Evolutionary conservation across 176 grass and related monocot genomes (phyloP).

Genomic region (Musa acuminata): DNA sequence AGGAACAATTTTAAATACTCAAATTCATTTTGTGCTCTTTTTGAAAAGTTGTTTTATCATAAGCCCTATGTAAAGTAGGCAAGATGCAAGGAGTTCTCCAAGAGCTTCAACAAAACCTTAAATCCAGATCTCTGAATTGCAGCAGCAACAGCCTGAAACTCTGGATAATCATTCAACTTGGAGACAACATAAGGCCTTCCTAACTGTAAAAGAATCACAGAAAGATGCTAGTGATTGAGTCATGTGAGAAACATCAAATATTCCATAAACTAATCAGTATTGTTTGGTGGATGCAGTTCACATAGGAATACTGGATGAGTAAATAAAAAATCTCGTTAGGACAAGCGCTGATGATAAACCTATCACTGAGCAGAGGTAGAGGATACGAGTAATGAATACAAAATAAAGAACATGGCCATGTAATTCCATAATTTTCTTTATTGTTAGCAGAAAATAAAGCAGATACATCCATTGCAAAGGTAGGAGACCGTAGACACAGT

Average conservation of each 20-base stretch:
- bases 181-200: slow-evolving; percentile 86
- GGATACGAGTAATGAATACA: too few relatives aligned
- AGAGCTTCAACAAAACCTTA: slow-evolving; percentile 52
- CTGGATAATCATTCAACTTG: slow-evolving; percentile 91
- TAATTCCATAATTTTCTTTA: too few relatives aligned
- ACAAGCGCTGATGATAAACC: too few relatives aligned
- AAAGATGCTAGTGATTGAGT: background rate
- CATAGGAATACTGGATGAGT: background rate
- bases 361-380: too few relatives aligned
- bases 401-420: too few relatives aligned
- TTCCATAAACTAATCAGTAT: background rate
- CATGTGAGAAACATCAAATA: background rate
- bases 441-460: too few relatives aligned
- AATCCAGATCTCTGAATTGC: slow-evolving; percentile 98
- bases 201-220: slow-evolving; percentile 37
- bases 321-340: background rate
- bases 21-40: too few relatives aligned
- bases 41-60: background rate
- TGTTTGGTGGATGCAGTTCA: background rate
- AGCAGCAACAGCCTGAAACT: slow-evolving; percentile 98
- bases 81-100: background rate
- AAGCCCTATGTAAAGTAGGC: background rate
- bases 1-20: background rate
- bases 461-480: too few relatives aligned
- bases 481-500: background rate